Evolutionary conservation across 805 yeast species (phyloP).

Genomic region (Lachancea sp.): DNA sequence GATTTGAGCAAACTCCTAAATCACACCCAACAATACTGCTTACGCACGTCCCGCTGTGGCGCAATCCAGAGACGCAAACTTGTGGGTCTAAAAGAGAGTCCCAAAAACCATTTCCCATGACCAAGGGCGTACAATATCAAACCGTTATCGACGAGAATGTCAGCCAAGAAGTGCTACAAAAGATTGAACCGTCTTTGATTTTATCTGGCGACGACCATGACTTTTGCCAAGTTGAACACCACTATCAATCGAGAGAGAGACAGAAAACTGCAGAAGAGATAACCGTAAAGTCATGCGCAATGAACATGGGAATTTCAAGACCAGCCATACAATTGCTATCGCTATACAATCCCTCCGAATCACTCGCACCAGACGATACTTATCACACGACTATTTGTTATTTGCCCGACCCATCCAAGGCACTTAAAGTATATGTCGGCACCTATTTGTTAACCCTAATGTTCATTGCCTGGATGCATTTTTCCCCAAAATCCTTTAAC

Average conservation of each 20-base stretch:
- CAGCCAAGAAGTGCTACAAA: constrained; percentile 50
- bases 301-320: constrained; percentile 82
- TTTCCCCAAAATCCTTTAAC: constrained; percentile 29
- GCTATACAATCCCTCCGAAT: constrained; percentile 41
- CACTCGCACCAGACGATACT: constrained; percentile 17
- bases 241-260: constrained; percentile 23
- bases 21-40: constrained; percentile 58
- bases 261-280: constrained; percentile 52
- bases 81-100: constrained; percentile 83
- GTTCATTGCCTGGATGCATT: constrained; percentile 21
- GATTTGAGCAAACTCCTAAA: constrained; percentile 29
- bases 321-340: constrained; percentile 88
- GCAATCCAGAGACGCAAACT: constrained; percentile 51
- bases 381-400: constrained; percentile 47
- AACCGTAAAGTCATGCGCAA: constrained; percentile 81
- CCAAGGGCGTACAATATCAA: constrained; percentile 79
- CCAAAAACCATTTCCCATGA: constrained; percentile 54
- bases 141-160: constrained; percentile 68
- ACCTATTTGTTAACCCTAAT: constrained; percentile 19
- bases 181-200: constrained; percentile 57
- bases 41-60: constrained; percentile 81
- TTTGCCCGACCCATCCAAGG: constrained; percentile 48
- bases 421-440: constrained; percentile 34
- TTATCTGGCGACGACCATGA: constrained; percentile 98
- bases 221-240: constrained; percentile 73